Conservation (phyloP, 768 basidiomycete genomes). For the Suillus discolor region DNA sequence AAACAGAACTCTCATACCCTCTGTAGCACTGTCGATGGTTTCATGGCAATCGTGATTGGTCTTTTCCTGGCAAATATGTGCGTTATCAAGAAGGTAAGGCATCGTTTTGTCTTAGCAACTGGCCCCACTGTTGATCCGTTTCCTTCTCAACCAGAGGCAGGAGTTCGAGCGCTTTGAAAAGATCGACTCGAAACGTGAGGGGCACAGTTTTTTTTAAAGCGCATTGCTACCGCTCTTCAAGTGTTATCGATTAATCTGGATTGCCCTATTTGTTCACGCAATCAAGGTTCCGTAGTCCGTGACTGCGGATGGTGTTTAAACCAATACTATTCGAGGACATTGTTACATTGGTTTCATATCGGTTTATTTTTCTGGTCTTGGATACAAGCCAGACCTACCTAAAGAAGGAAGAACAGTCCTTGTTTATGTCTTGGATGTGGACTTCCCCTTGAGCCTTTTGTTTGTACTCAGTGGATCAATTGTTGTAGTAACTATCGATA, state of each 20-base stretch:
- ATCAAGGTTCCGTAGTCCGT: background rate
- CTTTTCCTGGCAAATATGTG: conserved; percentile 83
- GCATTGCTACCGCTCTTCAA: conserved; percentile 1
- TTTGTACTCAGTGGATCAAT: background rate
- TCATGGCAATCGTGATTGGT: conserved; percentile 75
- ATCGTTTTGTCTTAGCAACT: background rate
- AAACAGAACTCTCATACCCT: background rate
- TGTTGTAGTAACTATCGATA: background rate
- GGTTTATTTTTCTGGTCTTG: background rate
- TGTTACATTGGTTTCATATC: background rate
- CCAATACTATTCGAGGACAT: background rate
- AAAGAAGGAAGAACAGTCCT: background rate
- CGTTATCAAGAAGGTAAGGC: conserved; percentile 74
- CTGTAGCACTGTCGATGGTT: conserved; percentile 71
- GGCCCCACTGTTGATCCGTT: conserved; percentile 13
- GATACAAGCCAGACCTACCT: background rate
- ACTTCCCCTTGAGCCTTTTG: background rate
- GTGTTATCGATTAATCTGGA: background rate
- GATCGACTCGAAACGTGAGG: conserved; percentile 89
- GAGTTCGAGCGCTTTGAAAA: conserved; percentile 84
- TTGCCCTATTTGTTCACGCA: background rate
- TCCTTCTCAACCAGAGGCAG: conserved; percentile 52
- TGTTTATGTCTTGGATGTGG: background rate
- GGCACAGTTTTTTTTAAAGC: conserved; percentile 80
- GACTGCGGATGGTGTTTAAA: background rate